Base-by-base conservation (phyloP, 306 rosid genomes). In the Gastrolobium bilobum region DNA sequence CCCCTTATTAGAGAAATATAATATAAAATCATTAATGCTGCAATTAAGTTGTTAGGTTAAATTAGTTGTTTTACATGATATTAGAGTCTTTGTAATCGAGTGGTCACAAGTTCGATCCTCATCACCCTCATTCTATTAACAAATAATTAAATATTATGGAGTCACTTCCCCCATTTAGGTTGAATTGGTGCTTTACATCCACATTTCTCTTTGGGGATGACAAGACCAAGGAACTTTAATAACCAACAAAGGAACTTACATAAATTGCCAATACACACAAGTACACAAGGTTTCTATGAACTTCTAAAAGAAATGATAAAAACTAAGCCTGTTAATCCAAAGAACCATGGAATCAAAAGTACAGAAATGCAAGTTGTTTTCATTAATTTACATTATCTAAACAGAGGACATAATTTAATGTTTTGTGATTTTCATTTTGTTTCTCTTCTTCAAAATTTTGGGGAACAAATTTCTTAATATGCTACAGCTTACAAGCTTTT, bases 301-400 rank as follows among this genome's bases (percentile, higher is more conserved):
- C 6, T 20, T 40, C 7, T 9, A 66, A 42, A 39, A 8, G 10
- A n/a, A 66, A 66, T 3, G 2, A 47, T 33, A 44, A 61, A 35
- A 46, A 14, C 7, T 56, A 61, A 5, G 40, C 50, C 42, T 33
- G 9, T 46, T 47, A 60, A 34, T 60, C 60, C 48, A 44, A 80
- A 53, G 53, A 72, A 72, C 10, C 6, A 51, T 20, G 7, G 4
- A 11, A 34, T 33, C 53, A 15, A 51, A 37, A 13, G 37, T 44
- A 75, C 20, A 63, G 51, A 6, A 60, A 39, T 20, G 7, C 40
- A 62, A 71, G 35, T 77, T 77, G n/a, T 37, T 40, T 65, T 34
- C 4, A 53, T 7, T 51, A 34, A 35, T 13, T 71, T 54, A 40
- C 31, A 15, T 10, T n/a, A 58, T 42, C 34, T 6, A 69, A 58